Evolutionary conservation across 257 asterid genomes (phyloP).

Genomic region (Prunella vulgaris): DNA sequence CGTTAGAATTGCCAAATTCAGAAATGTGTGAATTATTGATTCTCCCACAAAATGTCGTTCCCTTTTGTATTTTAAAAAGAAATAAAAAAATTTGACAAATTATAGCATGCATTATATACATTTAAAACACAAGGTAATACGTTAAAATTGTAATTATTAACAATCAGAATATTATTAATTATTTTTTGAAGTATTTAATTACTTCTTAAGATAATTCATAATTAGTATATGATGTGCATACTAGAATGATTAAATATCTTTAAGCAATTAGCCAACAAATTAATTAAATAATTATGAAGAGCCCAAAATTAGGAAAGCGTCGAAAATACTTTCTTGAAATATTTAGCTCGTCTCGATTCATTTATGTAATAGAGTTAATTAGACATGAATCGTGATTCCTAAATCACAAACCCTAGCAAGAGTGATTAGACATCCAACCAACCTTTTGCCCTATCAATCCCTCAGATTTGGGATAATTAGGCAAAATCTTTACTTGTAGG

Average conservation of each 20-base stretch:
- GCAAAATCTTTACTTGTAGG: constrained; percentile 34
- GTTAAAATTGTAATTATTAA: no score
- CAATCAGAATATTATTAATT: no score
- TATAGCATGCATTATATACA: no score
- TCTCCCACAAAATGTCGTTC: not conserved
- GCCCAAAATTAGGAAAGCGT: not conserved
- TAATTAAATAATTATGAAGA: not conserved
- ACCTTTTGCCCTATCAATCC: constrained; percentile 15
- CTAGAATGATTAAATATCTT: no score
- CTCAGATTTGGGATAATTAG: constrained; percentile 29
- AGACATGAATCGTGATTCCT: not conserved
- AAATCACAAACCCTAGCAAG: constrained; percentile 14
- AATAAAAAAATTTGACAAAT: not conserved
- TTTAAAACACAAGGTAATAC: no score
- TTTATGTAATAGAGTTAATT: not conserved
- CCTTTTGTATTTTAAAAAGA: not conserved
- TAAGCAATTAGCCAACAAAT: not conserved
- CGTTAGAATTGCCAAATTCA: no score
- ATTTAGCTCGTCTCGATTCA: not conserved
- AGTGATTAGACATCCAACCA: constrained; percentile 34
- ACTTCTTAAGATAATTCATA: no score
- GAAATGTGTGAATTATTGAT: not conserved
- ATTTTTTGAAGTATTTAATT: no score
- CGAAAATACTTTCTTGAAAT: not conserved
- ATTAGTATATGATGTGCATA: no score